Conservation (phyloP, 345 rosid genomes). For the Mangifera indica region DNA sequence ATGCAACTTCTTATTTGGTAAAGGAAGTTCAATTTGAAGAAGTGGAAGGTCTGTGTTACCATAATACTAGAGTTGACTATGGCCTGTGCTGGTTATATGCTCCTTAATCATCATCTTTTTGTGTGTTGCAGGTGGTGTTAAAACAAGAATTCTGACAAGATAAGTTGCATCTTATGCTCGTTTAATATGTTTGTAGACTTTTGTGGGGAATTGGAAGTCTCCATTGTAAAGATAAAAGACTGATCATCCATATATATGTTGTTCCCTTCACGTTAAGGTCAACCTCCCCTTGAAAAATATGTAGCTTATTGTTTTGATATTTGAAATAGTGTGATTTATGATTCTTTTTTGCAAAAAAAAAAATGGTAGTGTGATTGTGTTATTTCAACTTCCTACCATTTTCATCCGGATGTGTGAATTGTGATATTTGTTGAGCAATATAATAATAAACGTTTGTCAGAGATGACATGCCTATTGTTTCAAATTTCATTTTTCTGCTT, state of each 20-base stretch:
- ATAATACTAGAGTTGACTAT: neutral
- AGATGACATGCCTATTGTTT: neutral
- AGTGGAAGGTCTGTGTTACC: slow-evolving; percentile 58
- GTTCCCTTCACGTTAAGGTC: neutral
- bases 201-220: slow-evolving; percentile 11
- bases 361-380: slow-evolving; percentile 10
- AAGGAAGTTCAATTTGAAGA: slow-evolving; percentile 82
- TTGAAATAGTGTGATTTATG: neutral
- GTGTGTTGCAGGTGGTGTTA: slow-evolving; percentile 64
- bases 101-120: slow-evolving; percentile 19
- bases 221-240: slow-evolving; percentile 30
- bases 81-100: slow-evolving; percentile 12
- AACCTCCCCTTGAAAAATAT: neutral
- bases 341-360: neutral
- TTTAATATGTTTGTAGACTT: slow-evolving; percentile 24
- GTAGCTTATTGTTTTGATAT: slow-evolving; percentile 8
- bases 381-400: neutral
- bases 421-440: neutral
- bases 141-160: slow-evolving; percentile 64
- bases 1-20: slow-evolving; percentile 70
- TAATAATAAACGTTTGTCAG: neutral
- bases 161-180: slow-evolving; percentile 23
- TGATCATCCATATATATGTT: slow-evolving; percentile 7
- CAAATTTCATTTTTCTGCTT: neutral
- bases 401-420: slow-evolving; percentile 17